Conservation (phyloP, 1,284 basidiomycete species). For the Leccinum glutinopallens region DNA sequence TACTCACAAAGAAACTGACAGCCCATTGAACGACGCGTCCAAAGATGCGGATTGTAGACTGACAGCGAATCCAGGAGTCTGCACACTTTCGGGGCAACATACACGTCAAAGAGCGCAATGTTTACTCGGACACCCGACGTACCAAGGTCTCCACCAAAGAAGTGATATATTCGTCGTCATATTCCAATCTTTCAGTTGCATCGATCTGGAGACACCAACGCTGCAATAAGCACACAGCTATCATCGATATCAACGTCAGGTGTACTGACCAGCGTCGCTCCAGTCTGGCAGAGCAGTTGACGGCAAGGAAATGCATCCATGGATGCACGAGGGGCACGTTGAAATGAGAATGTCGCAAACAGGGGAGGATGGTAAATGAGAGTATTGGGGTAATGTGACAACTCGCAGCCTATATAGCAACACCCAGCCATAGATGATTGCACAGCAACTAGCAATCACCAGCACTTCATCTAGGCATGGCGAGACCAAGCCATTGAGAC, state of each 20-base stretch:
- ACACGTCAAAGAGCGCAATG: not conserved
- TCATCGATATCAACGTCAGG: not conserved
- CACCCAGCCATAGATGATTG: slow-evolving; percentile 19
- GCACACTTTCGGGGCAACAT: slow-evolving; percentile 1
- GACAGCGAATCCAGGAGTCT: slow-evolving; percentile 13
- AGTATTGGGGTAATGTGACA: slow-evolving; percentile 3
- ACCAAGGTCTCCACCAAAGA: slow-evolving; percentile 15
- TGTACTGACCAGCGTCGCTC: slow-evolving; percentile 21
- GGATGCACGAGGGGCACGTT: not conserved
- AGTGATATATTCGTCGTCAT: slow-evolving; percentile 8
- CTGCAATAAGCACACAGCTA: not conserved
- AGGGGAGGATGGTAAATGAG: slow-evolving; percentile 7
- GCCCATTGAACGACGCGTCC: slow-evolving; percentile 21
- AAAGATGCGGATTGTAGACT: slow-evolving; percentile 7
- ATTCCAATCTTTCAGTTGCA: not conserved
- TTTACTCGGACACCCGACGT: not conserved
- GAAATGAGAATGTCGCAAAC: not conserved
- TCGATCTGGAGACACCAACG: slow-evolving; percentile 16
- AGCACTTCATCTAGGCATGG: slow-evolving; percentile 14
- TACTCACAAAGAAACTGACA: slow-evolving; percentile 27
- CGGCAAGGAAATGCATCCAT: slow-evolving; percentile 18
- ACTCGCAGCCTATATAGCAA: slow-evolving; percentile 29
- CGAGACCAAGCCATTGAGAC: slow-evolving; percentile 5
- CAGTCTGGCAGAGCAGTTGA: slow-evolving; percentile 5
- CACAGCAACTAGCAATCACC: slow-evolving; percentile 23